Percentiles rank a stretch among this genome's conserved stretches.
These are phyloP conservation scores for Xylariaceae sp. DNA, from an alignment of 2,329 filamentous ascomycete species.

Conservation along the genomic window DNA sequence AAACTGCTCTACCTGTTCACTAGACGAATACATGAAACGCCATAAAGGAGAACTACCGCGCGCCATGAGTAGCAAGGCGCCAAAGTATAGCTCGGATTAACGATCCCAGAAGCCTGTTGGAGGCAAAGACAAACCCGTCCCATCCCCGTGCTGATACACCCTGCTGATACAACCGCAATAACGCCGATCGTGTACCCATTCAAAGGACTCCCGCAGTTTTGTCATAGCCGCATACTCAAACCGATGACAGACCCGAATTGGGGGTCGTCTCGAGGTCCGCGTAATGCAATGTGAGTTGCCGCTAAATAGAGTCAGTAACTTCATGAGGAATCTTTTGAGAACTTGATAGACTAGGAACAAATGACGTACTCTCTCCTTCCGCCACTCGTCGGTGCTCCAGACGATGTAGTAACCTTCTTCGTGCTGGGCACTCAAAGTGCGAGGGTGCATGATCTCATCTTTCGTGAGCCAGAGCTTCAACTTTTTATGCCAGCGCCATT, in stretches of 20 bases:
- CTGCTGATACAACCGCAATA: slow-evolving; percentile 24
- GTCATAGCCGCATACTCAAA: slow-evolving; percentile 17
- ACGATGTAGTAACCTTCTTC: slow-evolving; percentile 63
- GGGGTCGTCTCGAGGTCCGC: slow-evolving; percentile 51
- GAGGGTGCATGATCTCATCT: slow-evolving; percentile 59
- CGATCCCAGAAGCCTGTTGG: slow-evolving; percentile 9
- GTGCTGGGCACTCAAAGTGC: slow-evolving; percentile 51
- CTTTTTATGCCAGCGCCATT: slow-evolving; percentile 66
- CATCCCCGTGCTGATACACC: slow-evolving; percentile 8
- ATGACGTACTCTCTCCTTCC: slow-evolving; percentile 54
- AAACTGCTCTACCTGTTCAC: slow-evolving; percentile 10
- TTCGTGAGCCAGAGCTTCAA: slow-evolving; percentile 62
- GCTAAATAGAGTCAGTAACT: slow-evolving; percentile 35
- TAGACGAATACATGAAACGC: slow-evolving; percentile 15
- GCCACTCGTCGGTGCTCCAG: slow-evolving; percentile 58
- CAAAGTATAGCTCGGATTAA: slow-evolving; percentile 2
- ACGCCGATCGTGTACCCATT: slow-evolving; percentile 19
- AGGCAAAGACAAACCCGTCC: slow-evolving; percentile 14
- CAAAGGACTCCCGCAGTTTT: slow-evolving; percentile 13
- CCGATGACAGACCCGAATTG: slow-evolving; percentile 12
- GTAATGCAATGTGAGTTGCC: slow-evolving; percentile 57
- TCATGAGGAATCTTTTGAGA: not conserved
- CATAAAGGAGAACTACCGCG: slow-evolving; percentile 10
- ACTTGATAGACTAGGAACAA: not conserved
- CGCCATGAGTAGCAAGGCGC: not conserved